Conservation (phyloP, 2,329 filamentous ascomycete species). For the Xylaria sp. region DNA sequence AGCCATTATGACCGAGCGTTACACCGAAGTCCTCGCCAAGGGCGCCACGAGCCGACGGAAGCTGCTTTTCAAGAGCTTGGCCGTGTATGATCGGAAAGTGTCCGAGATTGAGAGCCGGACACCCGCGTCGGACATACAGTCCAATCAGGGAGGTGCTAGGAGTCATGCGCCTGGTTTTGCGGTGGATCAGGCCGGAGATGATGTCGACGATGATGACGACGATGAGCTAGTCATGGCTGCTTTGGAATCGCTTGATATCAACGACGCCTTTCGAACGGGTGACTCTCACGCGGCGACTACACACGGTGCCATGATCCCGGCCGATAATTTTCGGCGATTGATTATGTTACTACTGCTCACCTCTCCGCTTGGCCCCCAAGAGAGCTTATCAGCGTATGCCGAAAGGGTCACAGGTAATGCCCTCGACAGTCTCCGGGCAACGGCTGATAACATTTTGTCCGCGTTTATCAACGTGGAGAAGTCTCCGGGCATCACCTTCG, state of each 20-base stretch:
- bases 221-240: slow-evolving; percentile 72
- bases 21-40: slow-evolving; percentile 65
- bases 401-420: slow-evolving; percentile 60
- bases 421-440: slow-evolving; percentile 62
- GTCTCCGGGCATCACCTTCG: slow-evolving; percentile 65
- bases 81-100: slow-evolving; percentile 69
- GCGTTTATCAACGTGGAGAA: slow-evolving; percentile 70
- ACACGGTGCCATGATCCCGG: slow-evolving; percentile 71
- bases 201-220: slow-evolving; percentile 52
- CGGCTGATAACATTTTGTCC: slow-evolving; percentile 68
- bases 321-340: slow-evolving; percentile 73
- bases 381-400: slow-evolving; percentile 67
- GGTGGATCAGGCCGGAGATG: slow-evolving; percentile 52
- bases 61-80: slow-evolving; percentile 72
- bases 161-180: slow-evolving; percentile 49
- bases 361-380: slow-evolving; percentile 68
- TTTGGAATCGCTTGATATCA: slow-evolving; percentile 69
- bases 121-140: slow-evolving; percentile 18
- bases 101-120: slow-evolving; percentile 42
- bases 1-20: slow-evolving; percentile 73
- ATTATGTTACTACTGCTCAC: slow-evolving; percentile 72
- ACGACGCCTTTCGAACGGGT: slow-evolving; percentile 63
- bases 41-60: slow-evolving; percentile 64
- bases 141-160: slow-evolving; percentile 2
- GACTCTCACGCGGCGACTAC: slow-evolving; percentile 53